These are phyloP conservation scores for Citropsis articulata DNA, from an alignment of 345 rosid species.

Conservation along the genomic window DNA sequence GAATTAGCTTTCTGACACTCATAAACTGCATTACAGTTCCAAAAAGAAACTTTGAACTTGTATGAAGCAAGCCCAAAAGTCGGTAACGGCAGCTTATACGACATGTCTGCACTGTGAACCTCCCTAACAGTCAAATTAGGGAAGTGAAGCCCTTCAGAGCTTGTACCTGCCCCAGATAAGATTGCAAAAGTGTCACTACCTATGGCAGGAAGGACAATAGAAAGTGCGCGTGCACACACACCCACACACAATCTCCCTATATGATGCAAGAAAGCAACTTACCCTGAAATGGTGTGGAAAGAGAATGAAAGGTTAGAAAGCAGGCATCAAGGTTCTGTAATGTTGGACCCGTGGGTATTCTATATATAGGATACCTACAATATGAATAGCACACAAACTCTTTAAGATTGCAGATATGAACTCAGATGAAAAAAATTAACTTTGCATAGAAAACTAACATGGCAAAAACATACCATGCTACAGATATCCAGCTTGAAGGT, in stretches of 20 bases:
- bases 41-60: constrained; percentile 70
- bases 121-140: constrained; percentile 28
- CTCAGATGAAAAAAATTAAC: not conserved
- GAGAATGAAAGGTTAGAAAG: constrained; percentile 75
- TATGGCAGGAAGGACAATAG: not conserved
- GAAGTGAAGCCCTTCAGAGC: constrained; percentile 22
- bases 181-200: not conserved
- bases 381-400: not conserved
- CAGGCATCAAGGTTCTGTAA: constrained; percentile 91
- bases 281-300: constrained; percentile 48
- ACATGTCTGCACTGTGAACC: constrained; percentile 23
- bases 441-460: not conserved
- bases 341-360: constrained; percentile 85
- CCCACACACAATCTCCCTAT: not conserved
- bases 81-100: constrained; percentile 51
- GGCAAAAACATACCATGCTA: constrained; percentile 66
- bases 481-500: constrained; percentile 89
- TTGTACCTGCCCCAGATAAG: constrained; percentile 34
- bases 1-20: constrained; percentile 56
- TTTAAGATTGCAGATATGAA: not conserved
- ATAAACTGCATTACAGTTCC: constrained; percentile 55
- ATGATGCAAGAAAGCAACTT: constrained; percentile 7
- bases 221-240: not conserved
- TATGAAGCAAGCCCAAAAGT: constrained; percentile 82
- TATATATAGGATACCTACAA: constrained; percentile 77